Percentiles rank a stretch among this genome's conserved stretches.
phyloP scores from a whole-genome alignment of 345 rosid species.

The Eucalyptus cloeziana region DNA sequence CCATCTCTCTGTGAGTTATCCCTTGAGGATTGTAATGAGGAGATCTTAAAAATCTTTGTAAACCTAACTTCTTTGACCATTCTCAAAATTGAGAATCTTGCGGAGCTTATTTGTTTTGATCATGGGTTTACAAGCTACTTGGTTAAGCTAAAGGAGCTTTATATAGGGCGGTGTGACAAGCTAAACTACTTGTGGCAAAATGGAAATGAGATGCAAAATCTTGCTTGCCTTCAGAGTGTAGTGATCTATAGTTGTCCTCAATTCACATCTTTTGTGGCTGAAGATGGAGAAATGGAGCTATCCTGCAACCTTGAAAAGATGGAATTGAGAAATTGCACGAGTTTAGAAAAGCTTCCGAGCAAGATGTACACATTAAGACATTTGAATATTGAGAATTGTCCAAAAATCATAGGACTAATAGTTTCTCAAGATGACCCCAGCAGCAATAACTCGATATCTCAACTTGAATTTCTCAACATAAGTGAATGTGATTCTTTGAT shows the following conservation, averaged over 20 bases:
- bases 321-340: not conserved
- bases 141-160: not conserved
- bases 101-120: not conserved
- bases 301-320: not conserved
- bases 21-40: not conserved
- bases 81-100: not conserved
- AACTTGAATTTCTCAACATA: not conserved
- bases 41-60: not conserved
- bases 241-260: not conserved
- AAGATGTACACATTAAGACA: not conserved
- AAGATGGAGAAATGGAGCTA: not conserved
- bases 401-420: not conserved
- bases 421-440: not conserved
- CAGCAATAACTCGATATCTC: not conserved
- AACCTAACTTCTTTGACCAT: not conserved
- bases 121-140: not conserved
- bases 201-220: not conserved
- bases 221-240: not conserved
- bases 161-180: not conserved
- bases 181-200: not conserved
- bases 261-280: not conserved
- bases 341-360: not conserved
- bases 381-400: not conserved
- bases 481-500: not conserved
- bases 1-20: not conserved